Evolutionary conservation across 441 rosid genomes (phyloP), one percentile per base, ranked within the genome.

Genomic region (Capsella rubella): DNA sequence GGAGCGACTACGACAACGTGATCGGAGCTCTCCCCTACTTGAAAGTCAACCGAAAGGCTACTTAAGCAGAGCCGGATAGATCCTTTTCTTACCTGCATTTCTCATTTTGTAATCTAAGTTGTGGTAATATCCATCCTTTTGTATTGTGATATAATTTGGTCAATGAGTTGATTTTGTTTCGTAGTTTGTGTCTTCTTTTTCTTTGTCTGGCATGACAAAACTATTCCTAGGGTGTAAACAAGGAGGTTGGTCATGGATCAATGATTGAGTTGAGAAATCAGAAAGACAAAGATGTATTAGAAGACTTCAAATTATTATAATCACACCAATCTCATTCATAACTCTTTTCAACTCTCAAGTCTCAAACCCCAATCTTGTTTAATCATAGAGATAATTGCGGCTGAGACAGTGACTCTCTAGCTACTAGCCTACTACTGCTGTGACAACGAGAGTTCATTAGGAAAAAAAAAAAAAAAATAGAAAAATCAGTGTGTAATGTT

Each of bases 1-100:
- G 89, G 79, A 92, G 97, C 16, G 97, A 95, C 82, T 95, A 95
- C 16, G 89, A 95, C 85, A 95, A 95, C 4, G 97, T 95, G 78
- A 85, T 90, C 0, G 92, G 94, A 1, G 91, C 93, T 31, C 57
- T 95, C 72, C 97, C 97, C 0, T 95, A 95, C 77, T 84, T 95
- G 71, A 89, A 92, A 87, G 97, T 95, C 71, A 87, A 92, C 51
- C 85, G 97, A 77, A 65, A 85, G 12, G 96, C 91, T 40, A 84
- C 79, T 78, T 92, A 82, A 62, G 15, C 53, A 71, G 43, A 63
- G 50, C 52, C 45, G 16, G 61, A 50, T 61, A 37, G 56, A 63
- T 47, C 35, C 28, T 67, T 65, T 45, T 37, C 73, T 43, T 65
- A 57, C 64, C 50, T 59, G 63, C 28, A 52, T 31, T 43, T 74